Conservation (phyloP, 2,329 filamentous ascomycete genomes). For the Metarhizium humberi region DNA sequence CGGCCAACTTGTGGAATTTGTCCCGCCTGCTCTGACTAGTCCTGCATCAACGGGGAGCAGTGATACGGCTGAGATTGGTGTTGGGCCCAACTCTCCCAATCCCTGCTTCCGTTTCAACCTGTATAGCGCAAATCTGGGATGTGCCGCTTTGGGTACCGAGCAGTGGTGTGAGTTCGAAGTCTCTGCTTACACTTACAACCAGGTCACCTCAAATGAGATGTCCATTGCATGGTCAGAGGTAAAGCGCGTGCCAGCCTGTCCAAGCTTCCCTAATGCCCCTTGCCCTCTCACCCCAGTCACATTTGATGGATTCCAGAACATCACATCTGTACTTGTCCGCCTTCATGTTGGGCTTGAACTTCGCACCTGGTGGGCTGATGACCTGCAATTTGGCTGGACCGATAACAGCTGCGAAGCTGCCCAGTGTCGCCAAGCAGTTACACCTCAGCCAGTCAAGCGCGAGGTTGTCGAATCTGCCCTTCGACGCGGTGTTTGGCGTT, state of each 20-base stretch:
- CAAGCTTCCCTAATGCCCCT: constrained; percentile 21
- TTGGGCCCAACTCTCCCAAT: constrained; percentile 26
- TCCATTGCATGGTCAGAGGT: constrained; percentile 30
- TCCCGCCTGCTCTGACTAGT: constrained; percentile 24
- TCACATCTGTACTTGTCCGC: constrained; percentile 29
- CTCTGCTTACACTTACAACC: constrained; percentile 30
- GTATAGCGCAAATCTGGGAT: constrained; percentile 28
- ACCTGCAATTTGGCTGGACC: constrained; percentile 30
- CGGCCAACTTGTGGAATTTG: constrained; percentile 29
- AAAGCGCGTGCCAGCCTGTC: constrained; percentile 28
- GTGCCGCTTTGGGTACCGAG: constrained; percentile 24
- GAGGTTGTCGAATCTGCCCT: constrained; percentile 21
- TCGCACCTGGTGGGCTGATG: constrained; percentile 32
- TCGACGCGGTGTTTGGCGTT: constrained; percentile 24
- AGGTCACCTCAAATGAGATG: constrained; percentile 20
- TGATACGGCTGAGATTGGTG: constrained; percentile 29
- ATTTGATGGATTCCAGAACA: constrained; percentile 27
- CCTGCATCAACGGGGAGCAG: constrained; percentile 12
- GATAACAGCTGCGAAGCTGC: constrained; percentile 31
- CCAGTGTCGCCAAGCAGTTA: constrained; percentile 20
- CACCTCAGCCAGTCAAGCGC: constrained; percentile 20
- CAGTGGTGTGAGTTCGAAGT: constrained; percentile 32
- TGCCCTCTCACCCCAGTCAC: constrained; percentile 26
- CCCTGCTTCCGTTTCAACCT: constrained; percentile 31
- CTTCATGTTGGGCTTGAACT: constrained; percentile 27